Percentiles rank a stretch among this genome's conserved stretches.
These are phyloP conservation scores for Populus ilicifolia DNA, from an alignment of 345 rosid species.

Conservation along the genomic window DNA sequence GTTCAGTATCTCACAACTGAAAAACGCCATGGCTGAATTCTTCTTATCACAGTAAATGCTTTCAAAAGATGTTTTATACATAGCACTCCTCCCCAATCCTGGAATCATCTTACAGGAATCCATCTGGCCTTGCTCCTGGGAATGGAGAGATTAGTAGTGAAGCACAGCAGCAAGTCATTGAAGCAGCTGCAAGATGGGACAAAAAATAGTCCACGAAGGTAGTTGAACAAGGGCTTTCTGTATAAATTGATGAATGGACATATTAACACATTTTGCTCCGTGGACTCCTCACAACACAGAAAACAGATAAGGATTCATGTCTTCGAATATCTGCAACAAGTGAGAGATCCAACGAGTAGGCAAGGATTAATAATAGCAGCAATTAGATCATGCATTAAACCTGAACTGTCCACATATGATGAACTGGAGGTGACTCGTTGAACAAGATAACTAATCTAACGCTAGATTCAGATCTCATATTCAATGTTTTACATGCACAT, in stretches of 20 bases:
- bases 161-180: background rate
- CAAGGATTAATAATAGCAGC: background rate
- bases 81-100: background rate
- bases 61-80: background rate
- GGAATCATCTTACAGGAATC: background rate
- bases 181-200: background rate
- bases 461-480: background rate
- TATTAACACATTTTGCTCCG: background rate
- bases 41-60: background rate
- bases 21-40: background rate
- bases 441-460: background rate
- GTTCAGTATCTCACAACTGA: background rate
- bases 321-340: conserved; percentile 54
- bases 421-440: background rate
- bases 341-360: background rate
- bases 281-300: background rate
- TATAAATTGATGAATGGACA: background rate
- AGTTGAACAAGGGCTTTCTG: background rate
- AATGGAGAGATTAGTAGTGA: background rate
- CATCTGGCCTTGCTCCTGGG: background rate
- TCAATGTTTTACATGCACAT: background rate
- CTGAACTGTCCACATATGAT: background rate
- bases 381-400: background rate
- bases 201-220: background rate
- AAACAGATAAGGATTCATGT: conserved; percentile 15